These are phyloP conservation scores for Emmonsiellopsis sp. DNA, from an alignment of 2,329 filamentous ascomycete genomes.

Conservation along the genomic window DNA sequence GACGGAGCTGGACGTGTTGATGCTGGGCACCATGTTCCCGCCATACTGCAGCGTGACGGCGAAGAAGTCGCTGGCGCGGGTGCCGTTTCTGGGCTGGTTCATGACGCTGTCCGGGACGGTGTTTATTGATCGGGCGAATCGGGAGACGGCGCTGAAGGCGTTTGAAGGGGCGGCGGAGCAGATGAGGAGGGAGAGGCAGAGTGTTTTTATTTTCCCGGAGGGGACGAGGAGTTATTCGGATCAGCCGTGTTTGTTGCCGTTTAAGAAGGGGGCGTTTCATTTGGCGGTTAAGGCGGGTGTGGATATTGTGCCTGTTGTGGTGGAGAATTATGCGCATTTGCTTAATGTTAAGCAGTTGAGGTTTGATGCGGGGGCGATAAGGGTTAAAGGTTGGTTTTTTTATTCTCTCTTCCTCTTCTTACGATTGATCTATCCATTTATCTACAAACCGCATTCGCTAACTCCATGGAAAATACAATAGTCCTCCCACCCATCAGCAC, in stretches of 20 bases:
- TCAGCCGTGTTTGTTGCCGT: constrained; percentile 75
- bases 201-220: constrained; percentile 55
- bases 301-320: constrained; percentile 78
- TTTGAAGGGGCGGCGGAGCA: constrained; percentile 75
- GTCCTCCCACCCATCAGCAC: constrained; percentile 77
- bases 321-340: constrained; percentile 69
- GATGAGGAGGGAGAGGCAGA: constrained; percentile 62
- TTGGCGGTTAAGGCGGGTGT: constrained; percentile 89
- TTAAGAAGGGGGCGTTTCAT: constrained; percentile 98
- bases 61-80: constrained; percentile 70
- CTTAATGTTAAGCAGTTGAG: constrained; percentile 55
- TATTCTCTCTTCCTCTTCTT: neutral
- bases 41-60: constrained; percentile 87
- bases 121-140: constrained; percentile 89
- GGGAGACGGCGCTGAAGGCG: constrained; percentile 69
- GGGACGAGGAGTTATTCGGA: constrained; percentile 85
- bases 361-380: constrained; percentile 62
- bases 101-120: constrained; percentile 80
- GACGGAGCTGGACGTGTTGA: constrained; percentile 86
- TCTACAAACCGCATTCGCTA: neutral
- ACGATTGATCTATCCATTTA: too few relatives aligned
- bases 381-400: constrained; percentile 56
- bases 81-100: constrained; percentile 90
- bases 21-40: constrained; percentile 84
- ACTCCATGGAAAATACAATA: constrained; percentile 22